Percentiles rank a stretch among this genome's conserved stretches.
Conservation (phyloP, 2,329 filamentous ascomycete genomes). For the Ophiostoma tasmaniense region DNA sequence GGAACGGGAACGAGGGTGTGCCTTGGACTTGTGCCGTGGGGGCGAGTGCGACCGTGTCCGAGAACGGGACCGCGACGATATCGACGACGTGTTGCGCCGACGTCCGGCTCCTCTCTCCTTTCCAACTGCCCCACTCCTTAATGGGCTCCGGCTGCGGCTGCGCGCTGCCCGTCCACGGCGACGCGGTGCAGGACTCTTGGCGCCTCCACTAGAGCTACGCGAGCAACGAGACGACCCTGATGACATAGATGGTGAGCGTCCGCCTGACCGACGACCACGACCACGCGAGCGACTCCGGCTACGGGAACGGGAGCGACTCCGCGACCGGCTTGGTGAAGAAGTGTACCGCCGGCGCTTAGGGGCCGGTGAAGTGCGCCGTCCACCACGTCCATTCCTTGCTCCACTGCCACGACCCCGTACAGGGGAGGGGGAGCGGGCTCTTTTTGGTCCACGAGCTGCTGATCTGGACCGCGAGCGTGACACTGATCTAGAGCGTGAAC, state of each 20-base stretch:
- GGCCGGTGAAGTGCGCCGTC: conserved; percentile 28
- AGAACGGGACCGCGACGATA: conserved; percentile 37
- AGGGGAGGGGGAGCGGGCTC: conserved; percentile 10
- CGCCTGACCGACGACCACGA: conserved; percentile 29
- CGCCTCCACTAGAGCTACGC: conserved; percentile 24
- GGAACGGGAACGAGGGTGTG: conserved; percentile 32
- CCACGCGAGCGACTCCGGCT: conserved; percentile 40
- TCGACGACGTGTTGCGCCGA: conserved; percentile 41
- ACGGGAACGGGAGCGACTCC: conserved; percentile 31
- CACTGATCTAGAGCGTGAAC: conserved; percentile 10
- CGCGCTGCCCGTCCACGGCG: neutral
- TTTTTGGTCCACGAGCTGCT: neutral
- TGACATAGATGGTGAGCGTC: conserved; percentile 28
- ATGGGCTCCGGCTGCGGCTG: conserved; percentile 8
- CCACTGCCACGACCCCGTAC: conserved; percentile 25
- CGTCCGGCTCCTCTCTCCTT: conserved; percentile 20
- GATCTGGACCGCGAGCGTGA: conserved; percentile 12
- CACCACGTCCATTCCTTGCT: conserved; percentile 29
- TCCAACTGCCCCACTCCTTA: neutral
- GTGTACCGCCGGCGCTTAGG: conserved; percentile 45
- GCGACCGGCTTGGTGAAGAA: conserved; percentile 40
- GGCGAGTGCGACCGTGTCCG: conserved; percentile 5
- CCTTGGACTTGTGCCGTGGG: neutral
- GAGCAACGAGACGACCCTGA: conserved; percentile 29
- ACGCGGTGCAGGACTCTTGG: neutral